Base-by-base conservation (phyloP, 805 yeast genomes). In the Yamadazyma scolyti region DNA sequence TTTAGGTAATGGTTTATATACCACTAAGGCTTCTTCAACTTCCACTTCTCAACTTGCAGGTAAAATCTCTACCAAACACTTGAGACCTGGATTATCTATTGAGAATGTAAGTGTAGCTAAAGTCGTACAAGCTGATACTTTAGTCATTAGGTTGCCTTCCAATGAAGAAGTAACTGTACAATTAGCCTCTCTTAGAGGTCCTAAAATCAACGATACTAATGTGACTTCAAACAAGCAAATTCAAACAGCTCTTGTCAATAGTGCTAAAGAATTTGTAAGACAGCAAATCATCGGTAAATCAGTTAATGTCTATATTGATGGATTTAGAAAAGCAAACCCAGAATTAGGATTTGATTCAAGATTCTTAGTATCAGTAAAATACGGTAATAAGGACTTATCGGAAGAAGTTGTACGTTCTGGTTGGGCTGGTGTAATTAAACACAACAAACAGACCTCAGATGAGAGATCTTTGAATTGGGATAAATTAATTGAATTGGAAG, bases 391-490 rank as follows among this genome's bases (percentile, higher is more conserved):
- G 25, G 84, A 84, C 48, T 62, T 86, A 22, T 75, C 85, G 6
- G 75, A 77, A 43, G 44, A 62, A 19, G 52, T 86, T 31, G 82
- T 86, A 12, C 54, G 67, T 17, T 67, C 61, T 36, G 96, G 96
- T 6, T 76, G 64, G 55, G 94, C 89, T 10, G 61, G 81, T n/a
- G 95, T 85, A 15, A 69, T 83, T 36, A 77, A 76, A 51, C 94
- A 84, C 58, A 77, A 80, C 50, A 79, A 79, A 56, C 85, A 81
- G 36, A 83, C 80, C 27, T 59, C 69, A 9, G 68, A 69, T 23
- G 85, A 79, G 47, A 70, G 85, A 44, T 77, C 93, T 2, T 70
- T 77, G 19, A 72, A 77, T 44, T 85, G 95, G 90, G 95, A 86
- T 50, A 69, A 68, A 28, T 66, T 86, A 34, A 57, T 82, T 26